Evolutionary conservation across 768 basidiomycete genomes (phyloP), one percentile per base, ranked within the genome.

Genomic region (Kwoniella sp.): DNA sequence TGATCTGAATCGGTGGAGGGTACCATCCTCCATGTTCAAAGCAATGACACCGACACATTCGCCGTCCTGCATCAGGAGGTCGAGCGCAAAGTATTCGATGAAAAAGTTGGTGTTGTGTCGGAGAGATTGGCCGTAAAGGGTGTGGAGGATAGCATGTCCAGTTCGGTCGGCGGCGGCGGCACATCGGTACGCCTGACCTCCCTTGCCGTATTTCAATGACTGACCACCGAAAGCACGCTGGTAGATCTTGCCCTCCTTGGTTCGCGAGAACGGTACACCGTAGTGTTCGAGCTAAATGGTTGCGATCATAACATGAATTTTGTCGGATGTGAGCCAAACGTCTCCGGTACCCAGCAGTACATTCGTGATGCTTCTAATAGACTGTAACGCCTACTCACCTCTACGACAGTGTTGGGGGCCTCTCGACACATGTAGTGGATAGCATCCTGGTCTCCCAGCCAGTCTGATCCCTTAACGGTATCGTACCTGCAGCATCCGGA

Each of bases 381-480:
- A n/a, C n/a, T n/a, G 31, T 30, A 17, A 37, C 26, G 26, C 26
- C 25, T 30, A 51, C 62, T 60, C 61, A 90, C 93, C 86, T 97
- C 94, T 56, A 94, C 87, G 69, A 97, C 94, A 34, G 91, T 90
- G 80, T 88, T 85, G 58, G 94, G 95, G 47, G 96, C 96, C 82
- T 99, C 96, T 38, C 93, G 86, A 82, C 93, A 96, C 96, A 99
- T 99, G 84, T 98, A 99, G 79, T 98, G 96, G 73, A 99, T 98
- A 55, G 96, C 96, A 77, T 99, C 96, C 83, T 94, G 93, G 84
- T 99, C 96, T 82, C 96, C 96, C 41, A 98, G 88, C 96, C 96
- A 99, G 83, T 99, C 96, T 58, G 93, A 96, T 68, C 96, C 96
- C 86, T 99, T 99, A 63, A 98, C 95, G 87, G 79, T 80, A 55